Percentiles rank a stretch among this genome's conserved stretches.
These are phyloP conservation scores for Arthrinium puccinioides DNA, from an alignment of 2,329 filamentous ascomycete species.

Conservation along the genomic window DNA sequence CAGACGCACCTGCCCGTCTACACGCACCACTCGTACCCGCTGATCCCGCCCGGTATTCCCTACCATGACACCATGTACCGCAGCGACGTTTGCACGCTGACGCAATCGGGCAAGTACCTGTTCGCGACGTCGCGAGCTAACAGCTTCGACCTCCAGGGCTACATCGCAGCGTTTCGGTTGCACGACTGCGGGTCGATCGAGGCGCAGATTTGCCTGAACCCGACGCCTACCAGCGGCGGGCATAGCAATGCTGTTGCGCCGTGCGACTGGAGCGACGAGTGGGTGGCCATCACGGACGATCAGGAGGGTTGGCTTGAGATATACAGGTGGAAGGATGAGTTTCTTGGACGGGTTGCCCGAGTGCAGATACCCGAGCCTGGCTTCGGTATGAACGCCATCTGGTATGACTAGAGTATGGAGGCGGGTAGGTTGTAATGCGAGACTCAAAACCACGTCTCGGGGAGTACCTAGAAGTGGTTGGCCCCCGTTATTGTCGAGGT, in stretches of 20 bases:
- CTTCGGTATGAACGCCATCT: slow-evolving; percentile 95
- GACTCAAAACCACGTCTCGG: too few relatives aligned
- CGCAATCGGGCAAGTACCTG: slow-evolving; percentile 63
- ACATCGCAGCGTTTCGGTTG: slow-evolving; percentile 74
- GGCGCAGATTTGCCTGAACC: slow-evolving; percentile 71
- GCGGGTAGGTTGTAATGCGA: too few relatives aligned
- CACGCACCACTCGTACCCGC: slow-evolving; percentile 67
- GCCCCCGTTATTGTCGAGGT: too few relatives aligned
- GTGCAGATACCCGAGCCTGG: slow-evolving; percentile 77
- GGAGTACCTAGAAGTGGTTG: too few relatives aligned
- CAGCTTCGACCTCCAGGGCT: slow-evolving; percentile 67
- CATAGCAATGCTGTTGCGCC: slow-evolving; percentile 85
- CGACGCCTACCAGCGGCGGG: slow-evolving; percentile 79
- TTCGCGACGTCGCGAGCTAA: slow-evolving; percentile 83
- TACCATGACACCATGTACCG: slow-evolving; percentile 60
- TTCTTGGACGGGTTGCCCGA: slow-evolving; percentile 68
- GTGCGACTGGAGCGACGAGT: slow-evolving; percentile 79
- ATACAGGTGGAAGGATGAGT: slow-evolving; percentile 80
- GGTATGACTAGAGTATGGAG: slow-evolving; percentile 78
- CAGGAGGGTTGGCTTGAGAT: slow-evolving; percentile 84
- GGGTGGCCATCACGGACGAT: slow-evolving; percentile 84
- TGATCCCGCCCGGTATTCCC: slow-evolving; percentile 68
- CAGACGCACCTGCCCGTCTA: slow-evolving; percentile 68
- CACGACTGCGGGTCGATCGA: slow-evolving; percentile 63
- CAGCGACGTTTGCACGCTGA: slow-evolving; percentile 74